phyloP scores from a whole-genome alignment of 805 yeast genomes.

The Myxozyma mucilagina region DNA sequence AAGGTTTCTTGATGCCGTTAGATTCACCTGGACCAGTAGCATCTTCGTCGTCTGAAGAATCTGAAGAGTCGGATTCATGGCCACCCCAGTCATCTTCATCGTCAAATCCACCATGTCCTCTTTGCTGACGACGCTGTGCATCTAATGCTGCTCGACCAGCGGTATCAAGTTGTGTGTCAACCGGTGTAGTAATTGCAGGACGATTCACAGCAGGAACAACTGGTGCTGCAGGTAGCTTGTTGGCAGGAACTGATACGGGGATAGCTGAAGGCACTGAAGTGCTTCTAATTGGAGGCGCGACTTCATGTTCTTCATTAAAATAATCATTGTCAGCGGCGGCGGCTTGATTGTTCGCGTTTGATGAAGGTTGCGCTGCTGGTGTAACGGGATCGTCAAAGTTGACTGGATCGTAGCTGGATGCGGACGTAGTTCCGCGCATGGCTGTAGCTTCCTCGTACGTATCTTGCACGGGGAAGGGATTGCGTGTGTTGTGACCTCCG shows the following conservation, averaged over 20 bases:
- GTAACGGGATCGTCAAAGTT: slow-evolving; percentile 15
- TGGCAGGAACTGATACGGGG: neutral
- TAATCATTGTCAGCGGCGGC: neutral
- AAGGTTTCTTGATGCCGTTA: slow-evolving; percentile 40
- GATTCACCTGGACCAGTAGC: neutral
- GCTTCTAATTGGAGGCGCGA: neutral
- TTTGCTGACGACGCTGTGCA: slow-evolving; percentile 38
- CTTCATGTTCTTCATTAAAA: neutral
- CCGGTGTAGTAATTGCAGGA: neutral
- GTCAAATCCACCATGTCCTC: slow-evolving; percentile 30
- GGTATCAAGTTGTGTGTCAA: neutral
- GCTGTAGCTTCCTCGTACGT: neutral
- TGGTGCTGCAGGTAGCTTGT: neutral
- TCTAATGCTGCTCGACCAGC: slow-evolving; percentile 34
- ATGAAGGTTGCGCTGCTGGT: neutral
- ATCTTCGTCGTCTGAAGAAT: slow-evolving; percentile 39
- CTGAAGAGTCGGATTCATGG: slow-evolving; percentile 28
- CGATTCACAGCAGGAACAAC: slow-evolving; percentile 1
- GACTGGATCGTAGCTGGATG: slow-evolving; percentile 14
- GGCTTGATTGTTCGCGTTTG: neutral
- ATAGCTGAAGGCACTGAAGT: slow-evolving; percentile 15
- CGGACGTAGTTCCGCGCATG: neutral
- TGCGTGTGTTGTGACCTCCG: slow-evolving; percentile 12
- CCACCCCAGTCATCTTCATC: slow-evolving; percentile 41
- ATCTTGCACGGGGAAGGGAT: slow-evolving; percentile 26